Conservation (phyloP, 2,329 filamentous ascomycete genomes). For the Penicillium sp. region DNA sequence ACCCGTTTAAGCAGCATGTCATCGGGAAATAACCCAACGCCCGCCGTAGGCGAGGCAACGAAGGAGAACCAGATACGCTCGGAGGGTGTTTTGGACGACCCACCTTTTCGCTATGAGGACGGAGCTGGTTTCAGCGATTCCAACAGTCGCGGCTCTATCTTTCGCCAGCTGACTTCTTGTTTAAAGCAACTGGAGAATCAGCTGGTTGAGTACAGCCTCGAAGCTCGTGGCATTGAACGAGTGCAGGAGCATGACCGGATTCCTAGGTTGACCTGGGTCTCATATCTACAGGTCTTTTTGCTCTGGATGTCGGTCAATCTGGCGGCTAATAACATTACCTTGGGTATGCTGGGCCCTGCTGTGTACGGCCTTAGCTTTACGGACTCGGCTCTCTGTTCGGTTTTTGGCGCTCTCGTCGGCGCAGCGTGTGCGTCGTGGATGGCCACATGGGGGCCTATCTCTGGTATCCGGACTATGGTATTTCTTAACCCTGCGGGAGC, state of each 20-base stretch:
- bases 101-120: constrained; percentile 25
- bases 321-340: constrained; percentile 66
- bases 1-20: constrained; percentile 40
- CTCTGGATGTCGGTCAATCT: constrained; percentile 69
- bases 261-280: constrained; percentile 54
- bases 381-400: constrained; percentile 61
- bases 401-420: constrained; percentile 63
- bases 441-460: constrained; percentile 65
- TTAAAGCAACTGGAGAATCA: constrained; percentile 45
- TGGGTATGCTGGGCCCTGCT: constrained; percentile 66
- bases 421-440: constrained; percentile 62
- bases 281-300: constrained; percentile 61
- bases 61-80: constrained; percentile 26
- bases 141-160: constrained; percentile 21
- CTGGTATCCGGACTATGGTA: constrained; percentile 66
- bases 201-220: constrained; percentile 53
- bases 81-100: constrained; percentile 18
- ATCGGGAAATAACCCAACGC: constrained; percentile 30
- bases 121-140: constrained; percentile 17
- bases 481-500: constrained; percentile 12
- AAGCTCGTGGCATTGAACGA: constrained; percentile 65
- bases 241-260: constrained; percentile 62
- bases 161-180: constrained; percentile 36
- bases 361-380: constrained; percentile 63
- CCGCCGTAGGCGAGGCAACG: constrained; percentile 33